Evolutionary conservation across 2,329 filamentous ascomycete genomes (phyloP), one percentile per base, ranked within the genome.

Genomic region (Fusarium pseudoanthophilum): DNA sequence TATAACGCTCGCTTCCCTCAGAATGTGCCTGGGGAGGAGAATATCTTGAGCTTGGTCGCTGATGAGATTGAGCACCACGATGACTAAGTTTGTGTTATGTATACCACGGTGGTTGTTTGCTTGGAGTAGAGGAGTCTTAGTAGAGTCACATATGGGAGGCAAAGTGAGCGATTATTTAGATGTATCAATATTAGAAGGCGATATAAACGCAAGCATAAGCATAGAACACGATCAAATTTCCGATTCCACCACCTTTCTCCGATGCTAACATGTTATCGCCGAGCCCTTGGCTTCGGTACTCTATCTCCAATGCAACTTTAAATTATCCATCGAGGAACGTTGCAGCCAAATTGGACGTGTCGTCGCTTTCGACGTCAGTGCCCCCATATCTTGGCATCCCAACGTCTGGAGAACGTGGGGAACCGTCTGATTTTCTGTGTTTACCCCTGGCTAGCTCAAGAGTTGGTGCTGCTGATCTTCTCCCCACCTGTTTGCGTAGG

Each of bases 1-100:
- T 90, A 87, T 80, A 90, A 90, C 79, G 79, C 86, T 7, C 82
- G 89, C 10, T 87, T 85, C 75, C 85, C 85, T 3, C 89, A 90
- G 80, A 88, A 87, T 72, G 60, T 75, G 5, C 83, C 85, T 16
- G 85, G 86, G 11, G 58, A 79, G 61, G 74, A 79, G 15, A 89
- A 78, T 15, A 11, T 78, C 10, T 30, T 78, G 43, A 36, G 39
- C 26, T 40, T 64, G 26, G 37, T 55, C 18, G 42, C 67, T 26
- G 37, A 66, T 7, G 36, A 59, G 26, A 18, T 69, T 2, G 21
- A 64, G n/a, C 18, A 57, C 2, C 10, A 43, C 18, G 36, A 65
- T n/a, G 37, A 36, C 36, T 68, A 62, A 49, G 11, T 8, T 8
- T 30, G 10, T 8, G 45, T 14, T 7, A 48, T 39, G 4, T 15